Base-by-base conservation (phyloP, 2,329 filamentous ascomycete genomes). In the Fusarium duplospermum region DNA sequence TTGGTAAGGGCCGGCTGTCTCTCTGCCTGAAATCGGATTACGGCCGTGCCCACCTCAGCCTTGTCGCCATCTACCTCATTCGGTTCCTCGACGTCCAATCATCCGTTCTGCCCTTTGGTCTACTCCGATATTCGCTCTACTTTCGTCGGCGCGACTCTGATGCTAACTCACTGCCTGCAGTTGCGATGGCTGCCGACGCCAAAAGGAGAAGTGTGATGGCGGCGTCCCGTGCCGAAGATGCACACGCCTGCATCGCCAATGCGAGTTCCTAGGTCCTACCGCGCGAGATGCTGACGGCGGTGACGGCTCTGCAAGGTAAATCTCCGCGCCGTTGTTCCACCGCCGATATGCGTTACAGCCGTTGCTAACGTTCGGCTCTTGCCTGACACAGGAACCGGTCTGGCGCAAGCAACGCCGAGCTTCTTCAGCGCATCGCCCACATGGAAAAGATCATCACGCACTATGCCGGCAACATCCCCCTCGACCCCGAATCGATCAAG, bases 171-270 rank as follows among this genome's bases (percentile, higher is more conserved):
- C 18, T 22, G 20, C 52, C 36, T 57, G 35, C 57, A 89, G 87
- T 67, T 89, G 87, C 75, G 87, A 88, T 76, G 86, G 85, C 62
- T 89, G 87, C 78, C 86, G 87, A 67, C 83, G 87, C 70, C 84
- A 87, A 66, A 89, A 89, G 76, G 87, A 89, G 78, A 88, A 89
- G 80, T 89, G 87, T 74, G 87, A 89, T 73, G 88, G 87, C 56
- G 88, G 87, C 59, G 82, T 87, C 20, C 88, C 88, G 2, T 89
- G 87, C 75, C 85, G 86, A 56, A 81, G 88, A 64, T 89, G 87
- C 76, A 82, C 85, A 66, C 86, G 86, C 67, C 85, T 88, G 72
- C 84, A 84, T 67, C 84, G 87, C 50, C 84, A 85, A 73, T 89
- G 87, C 78, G 82, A 86, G 67, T 88, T 88, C 72, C 83, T 82